Conservation (phyloP, 805 yeast genomes). For the Starmerella davenportii region DNA sequence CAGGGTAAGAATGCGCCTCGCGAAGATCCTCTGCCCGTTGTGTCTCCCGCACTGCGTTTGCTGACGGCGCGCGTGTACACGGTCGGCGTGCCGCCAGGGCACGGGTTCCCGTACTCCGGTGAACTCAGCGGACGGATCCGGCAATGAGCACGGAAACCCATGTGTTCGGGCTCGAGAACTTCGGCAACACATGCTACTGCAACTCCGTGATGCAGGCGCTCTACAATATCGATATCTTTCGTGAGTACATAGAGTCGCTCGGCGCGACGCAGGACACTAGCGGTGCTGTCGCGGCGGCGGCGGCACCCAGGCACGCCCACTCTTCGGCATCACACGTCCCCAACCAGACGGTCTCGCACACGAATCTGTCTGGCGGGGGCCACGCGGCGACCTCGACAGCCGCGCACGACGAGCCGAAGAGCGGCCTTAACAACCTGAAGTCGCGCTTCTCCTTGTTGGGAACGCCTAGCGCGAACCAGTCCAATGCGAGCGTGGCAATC, state of each 20-base stretch:
- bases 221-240: constrained; percentile 53
- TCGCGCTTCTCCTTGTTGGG: background rate
- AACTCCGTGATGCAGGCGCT: constrained; percentile 83
- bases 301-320: background rate
- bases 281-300: background rate
- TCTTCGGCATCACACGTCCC: background rate
- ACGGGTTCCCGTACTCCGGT: background rate
- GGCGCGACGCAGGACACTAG: background rate
- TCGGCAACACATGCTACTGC: constrained; percentile 70
- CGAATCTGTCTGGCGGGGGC: background rate
- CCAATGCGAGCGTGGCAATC: background rate
- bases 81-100: no score
- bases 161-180: constrained; percentile 29
- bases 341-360: background rate
- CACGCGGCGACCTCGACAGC: background rate
- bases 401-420: background rate
- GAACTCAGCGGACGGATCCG: background rate
- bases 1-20: no score
- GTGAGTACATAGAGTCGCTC: constrained; percentile 29
- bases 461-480: background rate
- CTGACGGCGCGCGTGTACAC: no score
- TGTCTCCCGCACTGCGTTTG: no score
- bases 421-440: background rate
- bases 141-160: constrained; percentile 15
- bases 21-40: no score